Evolutionary conservation across 83 land plant species (phyloP).

Genomic region (Thuja plicata): DNA sequence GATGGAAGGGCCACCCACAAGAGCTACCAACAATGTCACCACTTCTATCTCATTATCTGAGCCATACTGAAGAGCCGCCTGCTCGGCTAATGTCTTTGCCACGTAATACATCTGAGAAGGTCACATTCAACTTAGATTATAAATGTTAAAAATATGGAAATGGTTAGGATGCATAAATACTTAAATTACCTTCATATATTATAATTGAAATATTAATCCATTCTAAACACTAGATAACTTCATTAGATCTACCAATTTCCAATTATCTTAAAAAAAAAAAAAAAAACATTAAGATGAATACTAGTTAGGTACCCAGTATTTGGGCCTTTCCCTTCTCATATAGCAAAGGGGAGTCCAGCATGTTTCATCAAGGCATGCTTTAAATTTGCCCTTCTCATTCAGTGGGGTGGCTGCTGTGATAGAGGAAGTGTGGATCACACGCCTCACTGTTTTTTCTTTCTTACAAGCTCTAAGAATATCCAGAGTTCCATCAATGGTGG

Average conservation of each 20-base stretch:
- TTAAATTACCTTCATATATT: no score
- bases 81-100: conserved; percentile 1
- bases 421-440: conserved; percentile 51
- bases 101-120: not conserved
- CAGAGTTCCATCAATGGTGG: conserved; percentile 38
- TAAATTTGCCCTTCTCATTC: conserved; percentile 31
- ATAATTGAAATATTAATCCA: no score
- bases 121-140: not conserved
- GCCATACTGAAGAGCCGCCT: conserved; percentile 4
- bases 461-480: conserved; percentile 45
- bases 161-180: no score
- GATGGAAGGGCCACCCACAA: conserved; percentile 33
- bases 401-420: conserved; percentile 41
- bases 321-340: conserved; percentile 26
- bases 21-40: conserved; percentile 14
- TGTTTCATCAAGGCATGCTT: conserved; percentile 43
- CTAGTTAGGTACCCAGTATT: conserved; percentile 33
- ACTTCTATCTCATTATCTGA: not conserved
- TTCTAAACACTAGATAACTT: no score
- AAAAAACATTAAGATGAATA: no score
- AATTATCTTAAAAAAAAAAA: no score
- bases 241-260: no score
- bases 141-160: not conserved
- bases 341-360: conserved; percentile 25
- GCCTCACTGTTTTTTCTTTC: conserved; percentile 33